phyloP scores from a whole-genome alignment of 768 basidiomycete genomes.

The Psilocybe sp. region DNA sequence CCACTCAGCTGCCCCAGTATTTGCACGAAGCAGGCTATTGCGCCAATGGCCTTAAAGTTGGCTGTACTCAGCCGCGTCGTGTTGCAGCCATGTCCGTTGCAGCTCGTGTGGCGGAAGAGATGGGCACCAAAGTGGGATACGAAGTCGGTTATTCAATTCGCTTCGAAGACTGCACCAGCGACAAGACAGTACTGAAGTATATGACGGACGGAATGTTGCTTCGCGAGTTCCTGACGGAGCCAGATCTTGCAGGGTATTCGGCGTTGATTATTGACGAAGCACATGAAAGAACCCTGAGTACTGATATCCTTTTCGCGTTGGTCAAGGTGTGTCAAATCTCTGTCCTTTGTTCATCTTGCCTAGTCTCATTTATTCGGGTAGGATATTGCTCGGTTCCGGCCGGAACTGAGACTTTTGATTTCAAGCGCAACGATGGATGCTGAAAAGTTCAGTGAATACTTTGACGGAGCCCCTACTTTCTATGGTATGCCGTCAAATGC shows the following conservation, averaged over 20 bases:
- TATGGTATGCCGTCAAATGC: conserved; percentile 55
- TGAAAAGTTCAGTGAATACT: conserved; percentile 97
- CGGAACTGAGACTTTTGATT: conserved; percentile 89
- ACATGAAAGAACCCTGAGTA: conserved; percentile 95
- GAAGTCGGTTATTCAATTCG: conserved; percentile 99
- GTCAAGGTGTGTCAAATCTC: conserved; percentile 77
- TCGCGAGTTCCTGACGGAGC: conserved; percentile 96
- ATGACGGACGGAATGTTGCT: conserved; percentile 99
- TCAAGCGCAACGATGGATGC: conserved; percentile 98
- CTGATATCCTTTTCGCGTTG: conserved; percentile 97
- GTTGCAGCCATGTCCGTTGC: conserved; percentile 99
- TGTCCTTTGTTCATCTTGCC: conserved; percentile 1
- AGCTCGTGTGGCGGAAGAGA: conserved; percentile 97
- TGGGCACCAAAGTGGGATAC: conserved; percentile 95
- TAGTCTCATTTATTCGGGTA: conserved; percentile 26
- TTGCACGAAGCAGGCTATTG: conserved; percentile 98
- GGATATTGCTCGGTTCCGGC: conserved; percentile 96
- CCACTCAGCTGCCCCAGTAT: conserved; percentile 97
- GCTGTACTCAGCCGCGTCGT: conserved; percentile 96
- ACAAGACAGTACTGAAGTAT: conserved; percentile 98
- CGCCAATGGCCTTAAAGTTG: conserved; percentile 80
- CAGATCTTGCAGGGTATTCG: conserved; percentile 92
- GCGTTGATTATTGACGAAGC: conserved; percentile 98
- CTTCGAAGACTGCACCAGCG: conserved; percentile 99
- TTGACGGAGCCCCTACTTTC: conserved; percentile 94